Percentiles rank a stretch among this genome's conserved stretches.
These are phyloP conservation scores for Plenodomus biglobosus DNA, from an alignment of 2,329 filamentous ascomycete species.

Conservation along the genomic window DNA sequence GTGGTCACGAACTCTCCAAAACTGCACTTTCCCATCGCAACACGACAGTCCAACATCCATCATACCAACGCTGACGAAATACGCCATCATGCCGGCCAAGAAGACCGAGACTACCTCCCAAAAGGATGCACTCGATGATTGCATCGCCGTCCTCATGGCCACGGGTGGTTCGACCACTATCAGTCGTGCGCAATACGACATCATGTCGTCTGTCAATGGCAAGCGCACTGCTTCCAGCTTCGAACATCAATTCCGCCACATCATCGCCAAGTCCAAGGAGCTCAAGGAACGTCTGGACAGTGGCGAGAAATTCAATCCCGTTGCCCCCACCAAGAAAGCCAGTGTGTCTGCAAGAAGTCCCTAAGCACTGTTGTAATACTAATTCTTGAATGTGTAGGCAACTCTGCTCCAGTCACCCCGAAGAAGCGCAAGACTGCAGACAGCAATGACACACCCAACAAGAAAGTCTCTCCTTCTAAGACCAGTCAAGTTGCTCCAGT, in stretches of 20 bases:
- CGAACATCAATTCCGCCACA: conserved; percentile 30
- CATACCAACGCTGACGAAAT: not conserved
- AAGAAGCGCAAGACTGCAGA: conserved; percentile 12
- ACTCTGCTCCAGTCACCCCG: conserved; percentile 14
- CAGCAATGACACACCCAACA: conserved; percentile 1
- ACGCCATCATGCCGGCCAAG: not conserved
- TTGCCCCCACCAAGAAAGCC: conserved; percentile 26
- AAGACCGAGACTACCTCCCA: not conserved
- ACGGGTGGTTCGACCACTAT: conserved; percentile 23
- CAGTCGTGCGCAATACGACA: conserved; percentile 22
- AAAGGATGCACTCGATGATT: conserved; percentile 25
- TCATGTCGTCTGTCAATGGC: conserved; percentile 35
- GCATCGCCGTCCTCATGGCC: conserved; percentile 29
- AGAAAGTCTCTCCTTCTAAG: conserved; percentile 25
- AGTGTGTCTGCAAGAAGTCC: conserved; percentile 14
- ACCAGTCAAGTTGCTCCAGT: not conserved
- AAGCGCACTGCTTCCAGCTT: conserved; percentile 24
- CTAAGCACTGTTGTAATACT: not conserved
- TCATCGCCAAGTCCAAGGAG: conserved; percentile 30
- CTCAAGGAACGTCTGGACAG: conserved; percentile 27
- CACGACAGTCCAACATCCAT: not conserved
- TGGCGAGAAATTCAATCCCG: conserved; percentile 28
- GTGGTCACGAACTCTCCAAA: conserved; percentile 3
- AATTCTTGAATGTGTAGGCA: conserved; percentile 3
- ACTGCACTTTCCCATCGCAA: conserved; percentile 2